Conservation (phyloP, 345 rosid species). For the Salix brachista region DNA sequence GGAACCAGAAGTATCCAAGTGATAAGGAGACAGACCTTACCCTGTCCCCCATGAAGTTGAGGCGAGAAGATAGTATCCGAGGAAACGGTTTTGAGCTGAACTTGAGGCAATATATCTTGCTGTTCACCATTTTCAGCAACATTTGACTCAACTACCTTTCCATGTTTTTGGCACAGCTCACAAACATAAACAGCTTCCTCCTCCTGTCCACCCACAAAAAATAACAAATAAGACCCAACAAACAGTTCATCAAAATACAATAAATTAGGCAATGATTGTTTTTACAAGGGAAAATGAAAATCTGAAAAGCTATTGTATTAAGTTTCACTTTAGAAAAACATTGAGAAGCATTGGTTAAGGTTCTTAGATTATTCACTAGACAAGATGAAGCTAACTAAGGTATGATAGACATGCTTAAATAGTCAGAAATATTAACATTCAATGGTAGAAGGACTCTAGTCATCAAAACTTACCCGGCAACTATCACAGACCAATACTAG, state of each 20-base stretch:
- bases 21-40: conserved; percentile 56
- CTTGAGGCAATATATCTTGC: conserved; percentile 7
- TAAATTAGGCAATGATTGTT: background rate
- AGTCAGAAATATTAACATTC: background rate
- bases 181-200: conserved; percentile 55
- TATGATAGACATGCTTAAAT: background rate
- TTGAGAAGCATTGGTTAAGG: background rate
- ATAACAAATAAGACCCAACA: conserved; percentile 16
- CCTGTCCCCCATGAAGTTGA: conserved; percentile 34
- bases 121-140: conserved; percentile 22
- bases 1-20: conserved; percentile 1
- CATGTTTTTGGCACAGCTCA: conserved; percentile 78
- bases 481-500: conserved; percentile 82
- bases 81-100: conserved; percentile 16
- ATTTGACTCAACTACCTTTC: conserved; percentile 24
- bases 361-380: background rate
- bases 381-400: background rate
- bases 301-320: background rate
- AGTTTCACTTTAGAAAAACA: background rate
- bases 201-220: conserved; percentile 42
- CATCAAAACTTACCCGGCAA: conserved; percentile 50
- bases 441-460: background rate
- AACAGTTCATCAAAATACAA: background rate
- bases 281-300: background rate
- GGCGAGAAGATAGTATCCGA: conserved; percentile 21